Evolutionary conservation across 306 rosid genomes (phyloP).

Genomic region (Lithocarpus polystachyus): DNA sequence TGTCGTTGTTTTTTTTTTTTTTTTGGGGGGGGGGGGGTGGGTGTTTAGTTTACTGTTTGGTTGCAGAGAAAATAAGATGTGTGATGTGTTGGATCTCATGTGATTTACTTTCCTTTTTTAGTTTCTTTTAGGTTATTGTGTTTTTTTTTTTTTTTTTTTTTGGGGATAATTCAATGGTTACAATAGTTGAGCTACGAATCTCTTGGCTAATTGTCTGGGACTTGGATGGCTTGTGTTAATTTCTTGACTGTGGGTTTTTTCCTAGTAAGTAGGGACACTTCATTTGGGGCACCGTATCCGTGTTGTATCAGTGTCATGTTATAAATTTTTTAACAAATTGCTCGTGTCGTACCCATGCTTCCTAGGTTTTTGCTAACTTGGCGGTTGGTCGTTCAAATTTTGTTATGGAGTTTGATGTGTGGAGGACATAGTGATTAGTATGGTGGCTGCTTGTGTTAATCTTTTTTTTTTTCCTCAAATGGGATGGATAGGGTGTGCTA

Average conservation of each 20-base stretch:
- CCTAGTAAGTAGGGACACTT: too few species aligned
- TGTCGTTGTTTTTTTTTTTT: background rate
- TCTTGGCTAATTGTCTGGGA: background rate
- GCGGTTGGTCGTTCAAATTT: background rate
- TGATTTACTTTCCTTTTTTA: background rate
- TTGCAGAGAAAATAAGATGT: background rate
- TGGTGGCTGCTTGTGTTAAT: background rate
- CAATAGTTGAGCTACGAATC: too few species aligned
- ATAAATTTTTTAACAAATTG: too few species aligned
- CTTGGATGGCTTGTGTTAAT: background rate
- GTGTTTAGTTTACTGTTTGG: background rate
- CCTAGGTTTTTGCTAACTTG: background rate
- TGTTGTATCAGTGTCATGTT: too few species aligned
- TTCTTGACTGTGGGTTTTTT: background rate
- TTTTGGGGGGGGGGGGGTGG: background rate
- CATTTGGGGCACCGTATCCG: rapidly evolving
- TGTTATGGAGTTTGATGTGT: background rate
- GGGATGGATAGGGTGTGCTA: background rate
- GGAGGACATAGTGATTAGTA: background rate
- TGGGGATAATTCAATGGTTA: too few species aligned
- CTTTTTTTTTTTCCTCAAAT: background rate
- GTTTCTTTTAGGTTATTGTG: background rate
- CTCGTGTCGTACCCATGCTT: too few species aligned
- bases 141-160: background rate
- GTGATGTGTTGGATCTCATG: background rate